Conservation (phyloP, 78 protist genomes). For the Isochrysis galbana region DNA sequence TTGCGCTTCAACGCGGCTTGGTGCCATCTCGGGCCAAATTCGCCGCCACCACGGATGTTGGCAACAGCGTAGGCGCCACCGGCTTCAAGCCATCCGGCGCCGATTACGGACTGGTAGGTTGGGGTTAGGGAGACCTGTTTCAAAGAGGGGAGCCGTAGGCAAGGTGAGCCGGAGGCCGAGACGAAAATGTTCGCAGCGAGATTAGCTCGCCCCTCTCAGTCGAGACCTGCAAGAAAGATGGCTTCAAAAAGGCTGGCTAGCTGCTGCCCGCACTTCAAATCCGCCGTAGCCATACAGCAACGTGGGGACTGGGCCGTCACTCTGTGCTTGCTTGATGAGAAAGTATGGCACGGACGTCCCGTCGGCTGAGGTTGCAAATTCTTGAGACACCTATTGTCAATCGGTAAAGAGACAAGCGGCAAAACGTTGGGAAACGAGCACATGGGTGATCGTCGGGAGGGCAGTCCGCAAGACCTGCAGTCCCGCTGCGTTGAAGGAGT, state of each 20-base stretch:
- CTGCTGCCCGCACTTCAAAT: neutral
- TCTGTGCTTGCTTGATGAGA: neutral
- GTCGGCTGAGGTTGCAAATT: neutral
- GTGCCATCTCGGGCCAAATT: conserved; percentile 55
- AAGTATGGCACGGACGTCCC: conserved; percentile 52
- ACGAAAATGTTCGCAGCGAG: neutral
- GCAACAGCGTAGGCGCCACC: conserved; percentile 39
- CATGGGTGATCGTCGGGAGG: neutral
- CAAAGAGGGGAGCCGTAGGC: neutral
- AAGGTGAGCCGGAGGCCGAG: neutral
- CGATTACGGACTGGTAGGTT: neutral
- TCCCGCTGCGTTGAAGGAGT: neutral
- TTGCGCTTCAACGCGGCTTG: conserved; percentile 43
- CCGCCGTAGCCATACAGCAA: conserved; percentile 42
- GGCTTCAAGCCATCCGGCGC: conserved; percentile 41
- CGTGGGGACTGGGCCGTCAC: conserved; percentile 29
- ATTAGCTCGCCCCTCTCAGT: too few relatives aligned
- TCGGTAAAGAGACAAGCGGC: neutral
- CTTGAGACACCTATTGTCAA: neutral
- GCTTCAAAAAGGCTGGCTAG: neutral
- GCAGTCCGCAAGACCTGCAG: neutral
- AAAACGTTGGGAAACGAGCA: neutral
- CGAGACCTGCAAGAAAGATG: neutral
- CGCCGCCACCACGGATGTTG: conserved; percentile 56
- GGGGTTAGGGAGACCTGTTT: conserved; percentile 1